Percentiles rank a stretch among this genome's conserved stretches.
These are phyloP conservation scores for Ogataea nonfermentans DNA, from an alignment of 805 yeast genomes.

Conservation along the genomic window DNA sequence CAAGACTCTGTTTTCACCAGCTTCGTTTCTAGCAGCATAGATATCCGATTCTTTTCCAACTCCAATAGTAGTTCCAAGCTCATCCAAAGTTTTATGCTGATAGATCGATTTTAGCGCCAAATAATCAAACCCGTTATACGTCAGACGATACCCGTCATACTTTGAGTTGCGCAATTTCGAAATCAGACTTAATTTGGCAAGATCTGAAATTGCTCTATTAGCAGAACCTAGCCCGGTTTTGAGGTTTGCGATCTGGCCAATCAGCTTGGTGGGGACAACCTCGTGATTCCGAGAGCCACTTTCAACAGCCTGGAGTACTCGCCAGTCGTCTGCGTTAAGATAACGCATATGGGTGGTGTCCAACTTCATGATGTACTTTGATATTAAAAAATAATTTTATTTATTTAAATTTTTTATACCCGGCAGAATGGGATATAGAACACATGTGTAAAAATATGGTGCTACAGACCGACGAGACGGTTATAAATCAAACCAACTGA, in stretches of 20 bases:
- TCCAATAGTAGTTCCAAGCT: constrained; percentile 86
- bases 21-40: constrained; percentile 69
- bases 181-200: constrained; percentile 82
- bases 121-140: constrained; percentile 89
- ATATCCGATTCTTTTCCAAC: constrained; percentile 98
- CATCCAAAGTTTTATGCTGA: constrained; percentile 67
- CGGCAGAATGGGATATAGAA: too few species aligned
- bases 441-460: neutral
- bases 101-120: constrained; percentile 84
- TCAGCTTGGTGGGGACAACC: constrained; percentile 85
- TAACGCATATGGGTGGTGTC: constrained; percentile 94
- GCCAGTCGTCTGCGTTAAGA: constrained; percentile 84
- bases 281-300: constrained; percentile 91
- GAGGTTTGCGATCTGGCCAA: constrained; percentile 75
- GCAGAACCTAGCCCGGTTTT: constrained; percentile 69
- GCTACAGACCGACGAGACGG: too few species aligned
- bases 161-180: constrained; percentile 82
- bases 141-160: constrained; percentile 90
- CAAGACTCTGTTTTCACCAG: constrained; percentile 65
- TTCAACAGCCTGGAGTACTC: constrained; percentile 85
- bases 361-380: constrained; percentile 63
- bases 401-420: too few species aligned
- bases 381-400: constrained; percentile 1
- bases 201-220: constrained; percentile 72
- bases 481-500: too few species aligned